These are phyloP conservation scores for Kondoa subrosea DNA, from an alignment of 768 basidiomycete species.

Conservation along the genomic window DNA sequence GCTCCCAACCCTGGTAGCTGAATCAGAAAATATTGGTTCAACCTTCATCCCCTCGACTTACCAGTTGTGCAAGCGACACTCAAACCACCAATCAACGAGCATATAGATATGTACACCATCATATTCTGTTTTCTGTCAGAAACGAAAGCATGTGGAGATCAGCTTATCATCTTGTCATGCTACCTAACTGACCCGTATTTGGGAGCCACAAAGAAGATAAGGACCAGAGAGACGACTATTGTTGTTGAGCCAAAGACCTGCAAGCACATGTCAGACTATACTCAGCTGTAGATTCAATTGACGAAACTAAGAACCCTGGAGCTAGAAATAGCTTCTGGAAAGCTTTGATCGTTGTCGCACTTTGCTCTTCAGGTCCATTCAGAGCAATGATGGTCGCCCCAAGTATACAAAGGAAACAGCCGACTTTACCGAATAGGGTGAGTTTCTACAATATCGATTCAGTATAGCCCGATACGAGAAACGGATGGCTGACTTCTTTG, in stretches of 20 bases:
- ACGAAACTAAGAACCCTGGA: constrained; percentile 44
- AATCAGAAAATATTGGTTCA: neutral
- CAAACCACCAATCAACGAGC: constrained; percentile 90
- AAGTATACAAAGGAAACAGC: constrained; percentile 74
- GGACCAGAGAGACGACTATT: constrained; percentile 48
- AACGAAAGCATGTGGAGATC: constrained; percentile 44
- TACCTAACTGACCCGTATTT: constrained; percentile 37
- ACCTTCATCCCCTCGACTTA: neutral
- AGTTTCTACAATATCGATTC: constrained; percentile 37
- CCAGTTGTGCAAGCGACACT: constrained; percentile 64
- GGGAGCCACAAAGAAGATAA: constrained; percentile 68
- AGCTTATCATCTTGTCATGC: constrained; percentile 14
- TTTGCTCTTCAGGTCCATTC: constrained; percentile 42
- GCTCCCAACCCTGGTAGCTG: constrained; percentile 60
- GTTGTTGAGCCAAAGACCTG: constrained; percentile 40
- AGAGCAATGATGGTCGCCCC: constrained; percentile 79
- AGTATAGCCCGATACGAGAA: neutral
- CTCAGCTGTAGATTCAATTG: constrained; percentile 67
- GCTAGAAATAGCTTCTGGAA: constrained; percentile 43
- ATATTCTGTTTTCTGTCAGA: constrained; percentile 57
- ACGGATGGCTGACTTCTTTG: constrained; percentile 40
- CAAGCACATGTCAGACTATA: constrained; percentile 66
- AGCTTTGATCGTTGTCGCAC: constrained; percentile 28
- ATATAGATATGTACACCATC: constrained; percentile 62
- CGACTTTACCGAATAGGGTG: constrained; percentile 93